Evolutionary conservation across 2,329 filamentous ascomycete genomes (phyloP).

Genomic region (Fusarium floridanum): DNA sequence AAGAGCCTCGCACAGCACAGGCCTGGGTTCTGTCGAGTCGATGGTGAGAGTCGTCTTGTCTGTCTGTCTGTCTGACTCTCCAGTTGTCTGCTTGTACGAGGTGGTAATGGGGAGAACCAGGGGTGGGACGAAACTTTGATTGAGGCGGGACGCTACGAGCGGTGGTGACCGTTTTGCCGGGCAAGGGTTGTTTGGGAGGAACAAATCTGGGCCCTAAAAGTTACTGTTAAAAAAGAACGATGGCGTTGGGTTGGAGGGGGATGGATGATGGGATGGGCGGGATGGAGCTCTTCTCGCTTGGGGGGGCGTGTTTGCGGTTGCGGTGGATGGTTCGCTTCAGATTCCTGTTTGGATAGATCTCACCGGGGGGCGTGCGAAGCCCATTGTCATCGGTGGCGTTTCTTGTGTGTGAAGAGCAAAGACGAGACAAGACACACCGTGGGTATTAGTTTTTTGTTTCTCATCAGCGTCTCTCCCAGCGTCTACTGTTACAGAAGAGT

Average conservation of each 20-base stretch:
- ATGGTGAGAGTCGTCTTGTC: constrained; percentile 11
- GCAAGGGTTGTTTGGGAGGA: constrained; percentile 32
- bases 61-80: background rate
- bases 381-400: constrained; percentile 35
- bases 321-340: constrained; percentile 28
- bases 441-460: constrained; percentile 19
- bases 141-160: constrained; percentile 39
- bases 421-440: background rate
- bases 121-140: constrained; percentile 37
- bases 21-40: background rate
- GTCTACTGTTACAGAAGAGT: background rate
- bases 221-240: background rate
- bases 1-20: constrained; percentile 34
- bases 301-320: constrained; percentile 17
- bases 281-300: constrained; percentile 32
- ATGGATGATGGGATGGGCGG: background rate
- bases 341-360: constrained; percentile 40
- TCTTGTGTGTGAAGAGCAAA: background rate
- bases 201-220: constrained; percentile 16
- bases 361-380: constrained; percentile 13
- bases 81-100: background rate
- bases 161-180: constrained; percentile 45
- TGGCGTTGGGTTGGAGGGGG: background rate
- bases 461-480: constrained; percentile 7
- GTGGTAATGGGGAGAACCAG: constrained; percentile 9